phyloP scores from a whole-genome alignment of 108 stramenopile species.

The Nitzschia inconspicua region DNA sequence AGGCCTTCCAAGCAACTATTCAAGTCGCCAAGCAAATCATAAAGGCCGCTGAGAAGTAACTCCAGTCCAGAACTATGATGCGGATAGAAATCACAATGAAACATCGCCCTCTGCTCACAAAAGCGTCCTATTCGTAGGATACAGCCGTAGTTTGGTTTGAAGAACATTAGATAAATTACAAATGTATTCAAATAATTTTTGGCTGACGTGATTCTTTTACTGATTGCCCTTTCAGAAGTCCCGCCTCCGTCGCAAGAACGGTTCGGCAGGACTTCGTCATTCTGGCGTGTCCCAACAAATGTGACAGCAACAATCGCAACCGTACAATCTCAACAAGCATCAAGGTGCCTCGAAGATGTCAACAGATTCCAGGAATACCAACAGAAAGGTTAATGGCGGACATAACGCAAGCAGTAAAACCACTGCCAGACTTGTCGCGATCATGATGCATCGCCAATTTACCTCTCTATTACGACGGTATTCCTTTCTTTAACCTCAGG shows the following conservation, averaged over 20 bases:
- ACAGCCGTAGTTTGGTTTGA: no score
- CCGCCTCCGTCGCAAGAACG: constrained; percentile 36
- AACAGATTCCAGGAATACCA: neutral
- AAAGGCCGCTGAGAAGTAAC: constrained; percentile 4
- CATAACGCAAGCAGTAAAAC: neutral
- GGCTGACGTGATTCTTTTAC: no score
- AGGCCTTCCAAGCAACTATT: constrained; percentile 52
- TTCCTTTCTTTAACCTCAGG: constrained; percentile 84
- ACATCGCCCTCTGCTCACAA: no score
- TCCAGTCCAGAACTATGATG: no score
- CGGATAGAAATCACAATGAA: no score
- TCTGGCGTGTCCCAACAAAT: constrained; percentile 12
- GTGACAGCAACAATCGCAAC: neutral
- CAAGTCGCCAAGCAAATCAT: constrained; percentile 69
- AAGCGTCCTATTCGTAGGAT: no score
- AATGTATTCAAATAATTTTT: no score
- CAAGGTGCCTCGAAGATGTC: neutral
- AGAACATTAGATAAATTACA: no score
- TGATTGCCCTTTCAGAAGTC: constrained; percentile 25
- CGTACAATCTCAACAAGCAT: neutral
- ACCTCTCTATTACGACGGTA: neutral
- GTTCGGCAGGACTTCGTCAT: constrained; percentile 46
- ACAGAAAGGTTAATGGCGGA: neutral
- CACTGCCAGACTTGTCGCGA: constrained; percentile 2
- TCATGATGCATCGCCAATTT: neutral